Percentiles rank a stretch among this genome's conserved stretches.
Evolutionary conservation across 345 rosid genomes (phyloP).

Genomic region (Isatis tinctoria): DNA sequence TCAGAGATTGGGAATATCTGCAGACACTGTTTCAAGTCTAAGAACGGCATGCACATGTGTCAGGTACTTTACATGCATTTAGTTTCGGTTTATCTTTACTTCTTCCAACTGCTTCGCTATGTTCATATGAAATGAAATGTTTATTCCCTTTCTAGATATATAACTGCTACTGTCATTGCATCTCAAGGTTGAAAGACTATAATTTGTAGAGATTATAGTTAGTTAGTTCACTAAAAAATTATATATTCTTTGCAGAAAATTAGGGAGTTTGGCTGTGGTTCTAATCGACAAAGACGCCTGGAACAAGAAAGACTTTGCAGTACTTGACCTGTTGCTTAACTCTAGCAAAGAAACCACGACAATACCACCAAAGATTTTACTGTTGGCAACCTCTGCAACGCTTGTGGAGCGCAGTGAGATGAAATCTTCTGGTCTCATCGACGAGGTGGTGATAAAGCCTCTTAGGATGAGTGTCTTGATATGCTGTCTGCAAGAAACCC

Average conservation of each 20-base stretch:
- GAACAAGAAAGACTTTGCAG: conserved; percentile 45
- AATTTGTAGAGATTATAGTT: conserved; percentile 1
- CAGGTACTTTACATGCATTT: conserved; percentile 21
- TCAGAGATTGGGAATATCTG: conserved; percentile 61
- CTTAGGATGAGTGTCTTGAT: conserved; percentile 61
- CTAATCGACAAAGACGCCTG: conserved; percentile 75
- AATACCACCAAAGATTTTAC: conserved; percentile 19
- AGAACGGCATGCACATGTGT: conserved; percentile 41
- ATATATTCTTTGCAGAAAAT: conserved; percentile 32
- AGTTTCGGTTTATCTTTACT: neutral
- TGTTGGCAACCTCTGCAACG: conserved; percentile 33
- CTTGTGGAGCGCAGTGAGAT: conserved; percentile 45
- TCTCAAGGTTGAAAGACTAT: neutral
- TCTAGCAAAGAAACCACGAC: conserved; percentile 18
- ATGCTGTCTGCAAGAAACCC: conserved; percentile 69
- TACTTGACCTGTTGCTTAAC: conserved; percentile 34
- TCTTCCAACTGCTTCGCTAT: neutral
- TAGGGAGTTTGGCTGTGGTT: conserved; percentile 45
- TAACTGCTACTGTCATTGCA: neutral
- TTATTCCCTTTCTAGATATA: neutral
- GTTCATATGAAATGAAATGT: neutral
- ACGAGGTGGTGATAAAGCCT: conserved; percentile 60
- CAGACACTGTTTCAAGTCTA: conserved; percentile 39
- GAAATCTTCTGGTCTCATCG: conserved; percentile 47
- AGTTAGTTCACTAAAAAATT: neutral